Conservation (phyloP, 768 basidiomycete species). For the Macrocybe gigantea region DNA sequence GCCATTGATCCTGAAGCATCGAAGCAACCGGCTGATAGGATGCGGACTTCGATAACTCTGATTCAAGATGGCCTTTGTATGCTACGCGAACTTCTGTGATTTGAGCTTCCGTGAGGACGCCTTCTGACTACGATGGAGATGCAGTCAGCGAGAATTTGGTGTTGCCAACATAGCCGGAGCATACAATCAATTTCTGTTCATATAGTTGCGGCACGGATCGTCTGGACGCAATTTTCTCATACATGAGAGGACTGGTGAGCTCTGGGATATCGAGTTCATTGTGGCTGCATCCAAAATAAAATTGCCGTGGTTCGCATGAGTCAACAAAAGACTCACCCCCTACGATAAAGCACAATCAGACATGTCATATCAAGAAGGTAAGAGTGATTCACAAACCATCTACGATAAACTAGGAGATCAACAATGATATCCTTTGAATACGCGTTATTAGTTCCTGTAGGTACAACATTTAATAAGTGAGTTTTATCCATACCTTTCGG, state of each 20-base stretch:
- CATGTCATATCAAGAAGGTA: background rate
- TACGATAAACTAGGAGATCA: conserved; percentile 83
- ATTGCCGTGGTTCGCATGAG: background rate
- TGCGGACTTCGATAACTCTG: conserved; percentile 45
- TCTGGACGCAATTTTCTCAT: conserved; percentile 75
- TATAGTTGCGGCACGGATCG: conserved; percentile 78
- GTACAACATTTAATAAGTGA: background rate
- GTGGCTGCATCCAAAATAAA: conserved; percentile 43
- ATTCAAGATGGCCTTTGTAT: conserved; percentile 61
- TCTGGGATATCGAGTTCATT: conserved; percentile 86
- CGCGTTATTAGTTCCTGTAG: background rate
- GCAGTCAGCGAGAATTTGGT: background rate
- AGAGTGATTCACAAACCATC: conserved; percentile 44
- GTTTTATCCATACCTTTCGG: conserved; percentile 46
- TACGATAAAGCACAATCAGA: conserved; percentile 6
- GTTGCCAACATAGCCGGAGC: conserved; percentile 12
- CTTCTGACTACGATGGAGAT: conserved; percentile 33
- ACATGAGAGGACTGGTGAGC: conserved; percentile 89
- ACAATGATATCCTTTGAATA: conserved; percentile 67
- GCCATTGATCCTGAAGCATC: conserved; percentile 70
- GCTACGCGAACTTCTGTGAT: conserved; percentile 45
- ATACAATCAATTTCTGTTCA: conserved; percentile 70
- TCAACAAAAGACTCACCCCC: conserved; percentile 29
- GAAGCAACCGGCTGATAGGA: conserved; percentile 42
- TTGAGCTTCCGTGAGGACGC: conserved; percentile 43